Evolutionary conservation across 345 rosid genomes (phyloP).

Genomic region (Citrus hindsii): DNA sequence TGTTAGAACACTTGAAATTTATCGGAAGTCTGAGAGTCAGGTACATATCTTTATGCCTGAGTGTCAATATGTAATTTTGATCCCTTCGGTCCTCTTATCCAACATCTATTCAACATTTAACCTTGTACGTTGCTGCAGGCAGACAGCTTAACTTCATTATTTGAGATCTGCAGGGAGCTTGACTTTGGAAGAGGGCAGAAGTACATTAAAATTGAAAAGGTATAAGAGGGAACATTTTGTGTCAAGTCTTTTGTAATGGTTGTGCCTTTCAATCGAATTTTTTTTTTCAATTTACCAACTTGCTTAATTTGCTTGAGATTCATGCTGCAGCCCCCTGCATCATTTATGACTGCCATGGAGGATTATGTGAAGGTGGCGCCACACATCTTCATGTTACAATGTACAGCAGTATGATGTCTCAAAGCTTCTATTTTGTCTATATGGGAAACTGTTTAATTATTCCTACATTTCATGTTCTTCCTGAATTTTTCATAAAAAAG

Average conservation of each 20-base stretch:
- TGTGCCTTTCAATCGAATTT: background rate
- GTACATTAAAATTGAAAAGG: slow-evolving; percentile 31
- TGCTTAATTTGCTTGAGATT: slow-evolving; percentile 1
- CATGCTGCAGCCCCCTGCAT: slow-evolving; percentile 30
- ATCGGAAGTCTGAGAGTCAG: slow-evolving; percentile 28
- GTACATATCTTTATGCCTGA: slow-evolving; percentile 2
- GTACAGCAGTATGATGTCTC: slow-evolving; percentile 19
- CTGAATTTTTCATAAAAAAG: too few species aligned
- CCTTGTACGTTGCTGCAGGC: slow-evolving; percentile 24
- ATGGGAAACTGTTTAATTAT: too few species aligned
- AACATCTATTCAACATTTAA: background rate
- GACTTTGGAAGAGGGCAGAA: slow-evolving; percentile 20
- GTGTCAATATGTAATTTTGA: background rate
- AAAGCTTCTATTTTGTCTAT: background rate
- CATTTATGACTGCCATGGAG: slow-evolving; percentile 36
- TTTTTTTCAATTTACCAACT: background rate
- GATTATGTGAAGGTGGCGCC: slow-evolving; percentile 32
- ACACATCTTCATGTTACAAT: slow-evolving; percentile 4
- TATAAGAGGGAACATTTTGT: background rate
- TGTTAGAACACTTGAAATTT: slow-evolving; percentile 35
- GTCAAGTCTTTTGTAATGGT: too few species aligned
- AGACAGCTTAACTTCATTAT: slow-evolving; percentile 26
- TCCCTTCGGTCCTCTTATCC: background rate
- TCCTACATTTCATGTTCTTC: too few species aligned
- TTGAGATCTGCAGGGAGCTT: slow-evolving; percentile 29